Conservation (phyloP, 1,139 yeast genomes). For the Oligophagozyma castellii region DNA sequence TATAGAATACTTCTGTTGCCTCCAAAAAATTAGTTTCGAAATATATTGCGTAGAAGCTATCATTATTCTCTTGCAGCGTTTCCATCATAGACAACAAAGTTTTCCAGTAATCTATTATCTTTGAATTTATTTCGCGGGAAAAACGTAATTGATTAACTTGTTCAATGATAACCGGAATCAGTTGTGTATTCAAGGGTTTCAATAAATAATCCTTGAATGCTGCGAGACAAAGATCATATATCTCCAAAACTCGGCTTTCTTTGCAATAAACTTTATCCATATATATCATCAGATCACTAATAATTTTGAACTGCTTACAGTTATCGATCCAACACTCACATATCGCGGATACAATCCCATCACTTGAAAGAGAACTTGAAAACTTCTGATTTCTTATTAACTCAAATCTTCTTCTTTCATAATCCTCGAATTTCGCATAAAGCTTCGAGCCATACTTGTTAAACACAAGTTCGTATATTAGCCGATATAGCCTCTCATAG, state of each 20-base stretch:
- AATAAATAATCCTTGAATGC: constrained; percentile 38
- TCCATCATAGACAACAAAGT: constrained; percentile 57
- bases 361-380: constrained; percentile 4
- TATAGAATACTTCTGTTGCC: constrained; percentile 45
- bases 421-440: constrained; percentile 45
- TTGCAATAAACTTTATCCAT: constrained; percentile 72
- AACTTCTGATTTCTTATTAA: constrained; percentile 15
- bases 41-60: constrained; percentile 42
- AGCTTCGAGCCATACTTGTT: constrained; percentile 59
- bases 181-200: constrained; percentile 11
- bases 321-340: constrained; percentile 63
- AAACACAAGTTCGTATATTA: constrained; percentile 67
- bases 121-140: constrained; percentile 14
- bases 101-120: constrained; percentile 5
- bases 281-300: constrained; percentile 80
- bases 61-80: constrained; percentile 29
- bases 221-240: constrained; percentile 64
- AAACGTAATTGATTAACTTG: constrained; percentile 12
- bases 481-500: constrained; percentile 73
- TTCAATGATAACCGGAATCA: constrained; percentile 8
- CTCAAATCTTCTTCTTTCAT: constrained; percentile 39
- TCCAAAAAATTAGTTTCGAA: constrained; percentile 57
- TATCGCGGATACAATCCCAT: constrained; percentile 34
- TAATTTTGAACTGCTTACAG: constrained; percentile 58
- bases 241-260: constrained; percentile 50